A percentile compares a stretch with the other conserved stretches of the same genome.
Evolutionary conservation across 768 basidiomycete genomes (phyloP).

Genomic region (Boletus pseudo-olivaceus): DNA sequence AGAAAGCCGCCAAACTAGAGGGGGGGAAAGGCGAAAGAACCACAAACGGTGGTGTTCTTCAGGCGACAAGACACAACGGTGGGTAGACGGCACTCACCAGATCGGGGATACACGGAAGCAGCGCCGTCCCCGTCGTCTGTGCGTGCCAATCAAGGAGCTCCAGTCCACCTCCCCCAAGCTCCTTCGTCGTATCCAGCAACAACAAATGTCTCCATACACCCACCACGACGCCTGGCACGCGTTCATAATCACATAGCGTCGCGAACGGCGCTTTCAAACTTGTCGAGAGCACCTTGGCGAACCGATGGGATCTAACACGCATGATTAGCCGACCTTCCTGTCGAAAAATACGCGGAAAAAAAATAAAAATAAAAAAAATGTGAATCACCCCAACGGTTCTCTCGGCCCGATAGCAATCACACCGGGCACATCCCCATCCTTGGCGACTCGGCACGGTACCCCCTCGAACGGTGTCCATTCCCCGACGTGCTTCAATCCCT

Average conservation of each 20-base stretch:
- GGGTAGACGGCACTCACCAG: constrained; percentile 13
- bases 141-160: constrained; percentile 30
- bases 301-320: constrained; percentile 8
- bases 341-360: neutral
- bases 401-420: constrained; percentile 22
- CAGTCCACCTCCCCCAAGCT: constrained; percentile 17
- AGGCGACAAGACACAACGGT: neutral
- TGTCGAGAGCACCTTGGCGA: constrained; percentile 20
- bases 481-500: constrained; percentile 15
- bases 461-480: constrained; percentile 19
- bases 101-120: constrained; percentile 22
- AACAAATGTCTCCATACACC: constrained; percentile 25
- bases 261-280: constrained; percentile 20
- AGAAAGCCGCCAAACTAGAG: constrained; percentile 24
- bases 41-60: neutral
- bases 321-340: neutral
- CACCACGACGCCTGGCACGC: constrained; percentile 20
- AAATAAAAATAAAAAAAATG: neutral
- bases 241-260: constrained; percentile 21
- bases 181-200: constrained; percentile 22
- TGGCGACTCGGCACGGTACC: constrained; percentile 19
- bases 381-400: constrained; percentile 3
- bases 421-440: constrained; percentile 14
- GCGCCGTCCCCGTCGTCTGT: constrained; percentile 19
- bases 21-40: too few species aligned